Base-by-base conservation (phyloP, 1,139 yeast genomes). In the Zygoascus sp. region DNA sequence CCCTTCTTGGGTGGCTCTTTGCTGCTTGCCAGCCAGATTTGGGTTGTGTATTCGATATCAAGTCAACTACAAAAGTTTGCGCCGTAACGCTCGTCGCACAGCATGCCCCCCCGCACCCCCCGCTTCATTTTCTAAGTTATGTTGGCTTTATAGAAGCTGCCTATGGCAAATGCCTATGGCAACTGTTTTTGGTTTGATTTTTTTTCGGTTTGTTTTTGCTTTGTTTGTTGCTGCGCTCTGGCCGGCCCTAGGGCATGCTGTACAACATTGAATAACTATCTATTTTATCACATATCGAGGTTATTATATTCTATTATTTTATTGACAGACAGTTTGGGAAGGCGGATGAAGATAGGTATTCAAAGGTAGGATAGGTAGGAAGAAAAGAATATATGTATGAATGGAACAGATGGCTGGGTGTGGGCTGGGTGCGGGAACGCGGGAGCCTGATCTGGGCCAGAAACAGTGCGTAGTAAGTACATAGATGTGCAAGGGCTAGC, bases 261-360 rank as follows among this genome's bases (percentile, higher is more conserved):
- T 30, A 30, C 34, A 30, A 30, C 34, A 30, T 30, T 9, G 34
- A n/a, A 15, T 30, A 30, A 30, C 20, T 23, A 37, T 37, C 25
- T 37, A 21, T 37, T 20, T 37, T 34, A 37, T 21, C 22, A 37
- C 22, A 37, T 37, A 20, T 15, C 25, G 25, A 20, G 20, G 20
- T 37, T 40, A 27, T 27, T 25, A 7, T 40, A 6, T 41, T 41
- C 17, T 19, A 2, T 23, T 41, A 30, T 30, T 16, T 13, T 27
- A 25, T 27, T 27, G 22, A 15, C 32, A 15, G n/a, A n/a, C n/a
- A n/a, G n/a, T n/a, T n/a, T n/a, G n/a, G n/a, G n/a, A n/a, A n/a
- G n/a, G n/a, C n/a, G n/a, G n/a, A n/a, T n/a, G n/a, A 6, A 25
- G 28, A 25, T 17, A 27, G 8, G 25, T 30, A 3, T 11, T 30